A percentile compares a stretch with the other conserved stretches of the same genome.
Evolutionary conservation across 1,139 yeast genomes (phyloP).

Genomic region (Pichia kudriavzevii): DNA sequence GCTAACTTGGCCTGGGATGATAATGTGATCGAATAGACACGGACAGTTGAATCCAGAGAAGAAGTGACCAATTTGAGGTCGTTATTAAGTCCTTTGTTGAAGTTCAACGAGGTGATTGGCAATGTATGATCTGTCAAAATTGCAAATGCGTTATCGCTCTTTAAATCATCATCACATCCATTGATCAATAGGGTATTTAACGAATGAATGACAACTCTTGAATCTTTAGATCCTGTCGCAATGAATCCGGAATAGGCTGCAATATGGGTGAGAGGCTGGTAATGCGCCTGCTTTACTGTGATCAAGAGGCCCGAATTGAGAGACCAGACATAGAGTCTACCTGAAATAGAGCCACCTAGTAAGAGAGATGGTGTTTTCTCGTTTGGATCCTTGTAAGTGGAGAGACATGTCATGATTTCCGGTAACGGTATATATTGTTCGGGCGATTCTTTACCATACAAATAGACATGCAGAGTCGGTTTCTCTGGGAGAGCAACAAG

Average conservation of each 20-base stretch:
- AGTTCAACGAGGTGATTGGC: conserved; percentile 55
- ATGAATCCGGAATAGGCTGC: conserved; percentile 60
- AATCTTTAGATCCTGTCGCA: conserved; percentile 74
- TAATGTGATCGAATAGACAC: conserved; percentile 47
- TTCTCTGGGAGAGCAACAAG: conserved; percentile 59
- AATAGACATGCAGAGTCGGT: conserved; percentile 68
- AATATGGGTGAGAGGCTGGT: conserved; percentile 61
- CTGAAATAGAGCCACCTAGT: conserved; percentile 58
- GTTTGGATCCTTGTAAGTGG: conserved; percentile 29
- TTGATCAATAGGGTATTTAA: conserved; percentile 52
- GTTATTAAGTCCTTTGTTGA: conserved; percentile 45
- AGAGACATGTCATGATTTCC: conserved; percentile 60
- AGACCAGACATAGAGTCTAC: conserved; percentile 83
- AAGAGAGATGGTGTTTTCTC: conserved; percentile 9
- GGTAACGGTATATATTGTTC: conserved; percentile 85
- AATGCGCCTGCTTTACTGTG: conserved; percentile 74
- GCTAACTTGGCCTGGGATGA: conserved; percentile 35
- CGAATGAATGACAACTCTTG: conserved; percentile 73
- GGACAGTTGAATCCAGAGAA: conserved; percentile 69
- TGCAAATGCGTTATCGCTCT: conserved; percentile 34
- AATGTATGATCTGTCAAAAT: conserved; percentile 71
- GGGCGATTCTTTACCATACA: conserved; percentile 71
- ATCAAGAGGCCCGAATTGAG: conserved; percentile 68
- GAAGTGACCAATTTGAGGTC: conserved; percentile 65
- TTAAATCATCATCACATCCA: conserved; percentile 21